Conservation (phyloP, 1,139 yeast genomes). For the Geotrichum fermentans region DNA sequence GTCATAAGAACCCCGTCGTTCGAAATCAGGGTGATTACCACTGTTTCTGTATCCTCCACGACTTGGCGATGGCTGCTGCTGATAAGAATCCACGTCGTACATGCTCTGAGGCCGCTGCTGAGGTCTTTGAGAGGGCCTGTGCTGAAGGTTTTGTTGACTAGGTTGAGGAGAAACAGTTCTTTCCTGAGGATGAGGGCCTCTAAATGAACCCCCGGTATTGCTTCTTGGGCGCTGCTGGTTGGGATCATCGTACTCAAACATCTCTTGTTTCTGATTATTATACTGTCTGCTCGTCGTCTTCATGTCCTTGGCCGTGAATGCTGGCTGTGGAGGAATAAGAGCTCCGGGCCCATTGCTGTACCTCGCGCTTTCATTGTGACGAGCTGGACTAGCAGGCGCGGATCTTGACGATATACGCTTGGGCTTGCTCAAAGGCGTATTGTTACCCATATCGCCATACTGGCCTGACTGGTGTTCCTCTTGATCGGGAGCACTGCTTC, state of each 20-base stretch:
- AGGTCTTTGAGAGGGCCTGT: slow-evolving; percentile 2
- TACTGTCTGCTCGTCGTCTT: slow-evolving; percentile 31
- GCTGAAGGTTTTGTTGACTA: slow-evolving; percentile 4
- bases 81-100: slow-evolving; percentile 17
- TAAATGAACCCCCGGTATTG: slow-evolving; percentile 10
- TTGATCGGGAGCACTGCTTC: background rate
- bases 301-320: slow-evolving; percentile 37
- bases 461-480: slow-evolving; percentile 3
- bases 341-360: slow-evolving; percentile 17
- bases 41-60: slow-evolving; percentile 4
- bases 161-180: slow-evolving; percentile 10
- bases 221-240: slow-evolving; percentile 13
- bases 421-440: slow-evolving; percentile 17
- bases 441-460: slow-evolving; percentile 19
- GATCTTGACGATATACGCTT: slow-evolving; percentile 20
- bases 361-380: slow-evolving; percentile 5
- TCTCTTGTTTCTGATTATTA: slow-evolving; percentile 30
- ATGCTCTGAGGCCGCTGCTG: slow-evolving; percentile 17
- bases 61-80: background rate
- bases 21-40: slow-evolving; percentile 6
- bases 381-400: slow-evolving; percentile 19
- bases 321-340: slow-evolving; percentile 33
- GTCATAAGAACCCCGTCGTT: slow-evolving; percentile 9
- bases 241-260: slow-evolving; percentile 25
- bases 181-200: slow-evolving; percentile 2